Base-by-base conservation (phyloP, 495 filamentous ascomycete species). In the Penicillium antarcticum region DNA sequence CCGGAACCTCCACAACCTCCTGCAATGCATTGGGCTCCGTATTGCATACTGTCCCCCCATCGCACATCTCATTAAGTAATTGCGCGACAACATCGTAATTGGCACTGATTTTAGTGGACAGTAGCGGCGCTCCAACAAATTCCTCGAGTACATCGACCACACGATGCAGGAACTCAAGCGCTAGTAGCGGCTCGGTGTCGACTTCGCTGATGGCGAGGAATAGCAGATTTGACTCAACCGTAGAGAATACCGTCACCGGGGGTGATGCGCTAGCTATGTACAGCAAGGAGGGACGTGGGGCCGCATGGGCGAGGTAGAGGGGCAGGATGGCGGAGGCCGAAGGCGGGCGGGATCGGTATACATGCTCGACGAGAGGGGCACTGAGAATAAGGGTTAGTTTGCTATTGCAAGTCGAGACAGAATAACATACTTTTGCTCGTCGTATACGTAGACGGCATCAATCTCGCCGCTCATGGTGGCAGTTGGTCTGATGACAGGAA, bases 81-180 rank as follows among this genome's bases (percentile, higher is more conserved):
- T 97, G 95, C 14, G 91, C 91, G 18, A 96, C 88, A 37, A 97
- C 86, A 83, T 97, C 90, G 64, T 97, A 99, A 66, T 82, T 88
- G 26, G 75, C 75, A 67, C 96, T 90, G 59, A 99, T 85, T 71
- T 92, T 96, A 51, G 75, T 77, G 13, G 90, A 86, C 17, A 96
- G 72, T 45, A 99, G 69, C 3, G 94, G 94, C n/a, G 88, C 80
- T 31, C 92, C 92, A 11, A 97, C 76, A 62, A 97, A 97, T 49
- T 97, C 94, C 71, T 99, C 95, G 16, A 99, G 77, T 4, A 89
- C 83, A 76, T 99, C 95, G 56, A 95, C 83, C 13, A 96, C 82
- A 36, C 94, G 85, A 73, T 97, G 94, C 40, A 99, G 78, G 74
- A 97, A 97, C 69, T 97, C 95, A 46, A 97, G 81, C 18, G 87